phyloP scores from a whole-genome alignment of 2,329 filamentous ascomycete species.

The Botryosphaeria dothidea region DNA sequence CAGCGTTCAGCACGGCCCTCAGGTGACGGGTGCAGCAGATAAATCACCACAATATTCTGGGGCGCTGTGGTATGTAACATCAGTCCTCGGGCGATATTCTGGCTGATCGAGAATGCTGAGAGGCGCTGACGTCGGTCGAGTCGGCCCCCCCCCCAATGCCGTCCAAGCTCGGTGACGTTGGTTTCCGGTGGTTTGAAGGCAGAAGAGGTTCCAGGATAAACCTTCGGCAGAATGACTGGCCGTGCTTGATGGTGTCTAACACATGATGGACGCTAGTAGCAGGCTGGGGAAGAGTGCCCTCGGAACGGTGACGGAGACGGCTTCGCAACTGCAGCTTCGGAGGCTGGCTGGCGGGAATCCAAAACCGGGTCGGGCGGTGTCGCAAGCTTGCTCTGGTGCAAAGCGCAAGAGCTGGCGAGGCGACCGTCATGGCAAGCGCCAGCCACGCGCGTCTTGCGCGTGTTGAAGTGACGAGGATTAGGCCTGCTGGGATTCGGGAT shows the following conservation, averaged over 20 bases:
- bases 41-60: background rate
- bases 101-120: background rate
- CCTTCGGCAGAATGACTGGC: background rate
- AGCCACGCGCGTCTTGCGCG: background rate
- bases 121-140: conserved; percentile 8
- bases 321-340: background rate
- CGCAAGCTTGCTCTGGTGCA: background rate
- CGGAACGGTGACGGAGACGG: background rate
- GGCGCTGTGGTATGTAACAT: conserved; percentile 1
- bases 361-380: background rate
- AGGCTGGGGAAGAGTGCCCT: background rate
- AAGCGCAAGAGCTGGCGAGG: background rate
- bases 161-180: conserved; percentile 1
- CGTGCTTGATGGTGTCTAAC: background rate
- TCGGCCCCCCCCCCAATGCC: background rate
- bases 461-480: background rate
- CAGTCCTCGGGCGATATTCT: background rate
- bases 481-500: background rate
- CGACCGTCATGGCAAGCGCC: background rate
- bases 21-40: conserved; percentile 4
- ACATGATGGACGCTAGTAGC: background rate
- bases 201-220: background rate
- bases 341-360: background rate
- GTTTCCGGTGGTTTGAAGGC: conserved; percentile 3
- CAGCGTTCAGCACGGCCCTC: background rate